phyloP scores from a whole-genome alignment of 176 grass and related monocot species.

The bread wheat (Triticum aestivum) region DNA sequence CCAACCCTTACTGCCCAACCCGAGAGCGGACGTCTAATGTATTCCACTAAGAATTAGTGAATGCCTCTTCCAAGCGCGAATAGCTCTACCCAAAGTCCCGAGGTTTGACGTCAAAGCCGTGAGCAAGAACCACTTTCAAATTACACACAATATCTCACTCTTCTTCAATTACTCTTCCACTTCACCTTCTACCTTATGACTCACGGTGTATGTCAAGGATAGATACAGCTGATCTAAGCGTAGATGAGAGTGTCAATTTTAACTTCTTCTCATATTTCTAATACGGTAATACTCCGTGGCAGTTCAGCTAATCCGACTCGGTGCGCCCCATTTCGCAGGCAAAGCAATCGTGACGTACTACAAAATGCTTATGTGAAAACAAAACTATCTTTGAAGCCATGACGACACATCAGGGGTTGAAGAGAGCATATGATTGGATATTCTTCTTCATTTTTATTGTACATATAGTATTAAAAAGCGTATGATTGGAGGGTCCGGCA shows the following conservation, averaged over 20 bases:
- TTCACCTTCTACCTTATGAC: not conserved
- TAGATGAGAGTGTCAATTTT: not conserved
- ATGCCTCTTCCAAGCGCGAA: too few species aligned
- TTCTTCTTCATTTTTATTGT: not conserved
- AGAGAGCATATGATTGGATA: conserved; percentile 16
- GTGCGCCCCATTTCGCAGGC: not conserved
- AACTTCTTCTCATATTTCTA: not conserved
- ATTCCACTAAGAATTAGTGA: too few species aligned
- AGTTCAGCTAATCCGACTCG: not conserved
- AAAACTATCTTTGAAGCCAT: not conserved
- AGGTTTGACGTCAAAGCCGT: not conserved
- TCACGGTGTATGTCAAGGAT: not conserved
- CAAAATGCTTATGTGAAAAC: not conserved
- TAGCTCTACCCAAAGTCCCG: too few species aligned
- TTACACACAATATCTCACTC: not conserved
- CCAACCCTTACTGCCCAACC: too few species aligned
- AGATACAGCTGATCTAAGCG: not conserved
- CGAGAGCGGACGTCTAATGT: too few species aligned
- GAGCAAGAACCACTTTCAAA: not conserved
- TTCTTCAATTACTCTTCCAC: not conserved
- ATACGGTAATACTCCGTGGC: not conserved
- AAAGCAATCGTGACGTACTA: not conserved
- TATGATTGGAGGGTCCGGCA: conserved; percentile 24
- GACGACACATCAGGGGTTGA: not conserved
- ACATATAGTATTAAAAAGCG: not conserved